Evolutionary conservation across 1,284 basidiomycete species (phyloP).

Genomic region (Peniophora sp.): DNA sequence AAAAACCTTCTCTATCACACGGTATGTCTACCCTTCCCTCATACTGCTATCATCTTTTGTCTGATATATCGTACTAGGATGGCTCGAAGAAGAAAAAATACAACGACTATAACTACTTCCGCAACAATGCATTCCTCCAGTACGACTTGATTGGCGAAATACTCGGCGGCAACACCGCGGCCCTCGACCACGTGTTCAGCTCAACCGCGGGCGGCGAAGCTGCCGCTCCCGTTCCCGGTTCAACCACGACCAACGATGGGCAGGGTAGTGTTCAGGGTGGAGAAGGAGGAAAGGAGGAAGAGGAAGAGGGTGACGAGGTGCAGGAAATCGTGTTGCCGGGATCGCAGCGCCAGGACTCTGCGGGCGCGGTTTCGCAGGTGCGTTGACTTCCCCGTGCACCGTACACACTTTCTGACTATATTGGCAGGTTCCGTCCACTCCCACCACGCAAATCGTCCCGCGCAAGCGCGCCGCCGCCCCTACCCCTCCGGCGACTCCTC

Average conservation of each 20-base stretch:
- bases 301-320: no score
- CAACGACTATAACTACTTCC: background rate
- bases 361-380: no score
- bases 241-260: no score
- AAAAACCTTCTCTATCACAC: background rate
- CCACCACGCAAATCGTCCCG: background rate
- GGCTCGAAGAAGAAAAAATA: background rate
- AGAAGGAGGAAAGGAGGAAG: background rate
- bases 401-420: no score
- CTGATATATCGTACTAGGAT: background rate
- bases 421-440: no score
- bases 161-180: background rate
- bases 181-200: background rate
- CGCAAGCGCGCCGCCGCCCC: background rate
- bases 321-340: no score
- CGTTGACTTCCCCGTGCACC: background rate
- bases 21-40: background rate
- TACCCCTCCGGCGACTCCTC: background rate
- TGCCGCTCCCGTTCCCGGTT: background rate
- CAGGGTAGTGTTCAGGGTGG: background rate
- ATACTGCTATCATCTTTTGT: background rate
- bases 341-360: no score
- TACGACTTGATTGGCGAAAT: background rate
- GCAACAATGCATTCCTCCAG: background rate
- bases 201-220: background rate